A percentile compares a stretch with the other conserved stretches of the same genome.
These are phyloP conservation scores for Nemania abortiva DNA, from an alignment of 2,329 filamentous ascomycete genomes.

Conservation along the genomic window DNA sequence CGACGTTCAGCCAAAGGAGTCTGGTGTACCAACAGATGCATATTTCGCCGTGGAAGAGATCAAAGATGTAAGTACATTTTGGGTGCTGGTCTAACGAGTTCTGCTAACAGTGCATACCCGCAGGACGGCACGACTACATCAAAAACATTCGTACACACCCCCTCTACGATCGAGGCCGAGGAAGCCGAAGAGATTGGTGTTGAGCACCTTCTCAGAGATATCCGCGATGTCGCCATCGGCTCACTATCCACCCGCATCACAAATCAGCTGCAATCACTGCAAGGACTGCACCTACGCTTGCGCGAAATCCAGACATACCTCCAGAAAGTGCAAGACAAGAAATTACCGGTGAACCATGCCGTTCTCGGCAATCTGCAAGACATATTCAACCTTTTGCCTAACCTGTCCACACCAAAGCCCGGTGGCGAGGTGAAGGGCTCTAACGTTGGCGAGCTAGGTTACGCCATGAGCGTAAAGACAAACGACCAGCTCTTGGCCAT, in stretches of 20 bases:
- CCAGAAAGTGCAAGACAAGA: slow-evolving; percentile 92
- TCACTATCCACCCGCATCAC: slow-evolving; percentile 97
- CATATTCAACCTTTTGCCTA: slow-evolving; percentile 97
- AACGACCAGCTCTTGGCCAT: slow-evolving; percentile 99
- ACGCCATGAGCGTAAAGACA: slow-evolving; percentile 98
- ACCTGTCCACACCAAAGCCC: slow-evolving; percentile 85
- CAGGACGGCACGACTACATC: slow-evolving; percentile 97
- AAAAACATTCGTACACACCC: slow-evolving; percentile 98
- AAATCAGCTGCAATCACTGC: slow-evolving; percentile 95
- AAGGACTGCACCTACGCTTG: slow-evolving; percentile 93
- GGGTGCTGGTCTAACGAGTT: neutral
- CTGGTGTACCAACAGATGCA: slow-evolving; percentile 96
- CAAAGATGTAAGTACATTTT: slow-evolving; percentile 81
- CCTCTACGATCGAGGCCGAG: slow-evolving; percentile 97
- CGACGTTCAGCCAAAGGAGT: slow-evolving; percentile 97
- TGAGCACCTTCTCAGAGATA: slow-evolving; percentile 96
- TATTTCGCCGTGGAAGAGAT: slow-evolving; percentile 99
- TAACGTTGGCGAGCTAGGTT: slow-evolving; percentile 82
- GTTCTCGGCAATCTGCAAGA: slow-evolving; percentile 99
- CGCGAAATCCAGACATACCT: slow-evolving; percentile 96
- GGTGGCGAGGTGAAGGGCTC: slow-evolving; percentile 68
- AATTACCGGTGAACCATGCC: slow-evolving; percentile 95
- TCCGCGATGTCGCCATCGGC: slow-evolving; percentile 96
- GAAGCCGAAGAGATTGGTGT: slow-evolving; percentile 99
- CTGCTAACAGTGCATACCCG: slow-evolving; percentile 33